phyloP scores from a whole-genome alignment of 2,329 filamentous ascomycete genomes.

The Ophiocordyceps camponoti-leonardi region DNA sequence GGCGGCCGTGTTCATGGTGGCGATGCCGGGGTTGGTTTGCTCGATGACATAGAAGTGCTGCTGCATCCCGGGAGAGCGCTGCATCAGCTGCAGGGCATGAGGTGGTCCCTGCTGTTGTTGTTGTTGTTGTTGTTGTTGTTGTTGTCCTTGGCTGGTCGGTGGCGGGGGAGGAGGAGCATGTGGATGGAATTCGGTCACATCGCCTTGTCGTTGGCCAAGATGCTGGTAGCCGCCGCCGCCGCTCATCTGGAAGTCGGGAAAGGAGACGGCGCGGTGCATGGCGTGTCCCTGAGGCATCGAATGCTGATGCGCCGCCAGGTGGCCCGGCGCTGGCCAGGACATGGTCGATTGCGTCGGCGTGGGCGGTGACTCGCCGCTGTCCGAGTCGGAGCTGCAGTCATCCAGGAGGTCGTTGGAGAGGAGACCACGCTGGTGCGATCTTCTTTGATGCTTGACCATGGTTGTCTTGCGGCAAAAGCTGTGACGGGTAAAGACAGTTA shows the following conservation, averaged over 20 bases:
- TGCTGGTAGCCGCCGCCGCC: conserved; percentile 24
- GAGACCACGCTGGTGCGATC: conserved; percentile 41
- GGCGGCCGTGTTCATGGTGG: conserved; percentile 38
- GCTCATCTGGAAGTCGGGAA: conserved; percentile 31
- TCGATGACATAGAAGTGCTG: conserved; percentile 42
- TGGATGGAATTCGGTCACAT: background rate
- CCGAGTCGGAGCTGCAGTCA: conserved; percentile 38
- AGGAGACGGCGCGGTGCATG: conserved; percentile 35
- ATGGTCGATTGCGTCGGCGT: conserved; percentile 37
- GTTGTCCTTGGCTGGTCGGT: conserved; percentile 13
- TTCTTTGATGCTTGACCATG: conserved; percentile 49
- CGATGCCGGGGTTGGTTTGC: conserved; percentile 42
- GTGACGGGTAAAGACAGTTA: background rate
- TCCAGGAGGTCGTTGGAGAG: conserved; percentile 35
- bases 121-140: too few species aligned
- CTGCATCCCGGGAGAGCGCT: conserved; percentile 28
- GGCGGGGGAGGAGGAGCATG: background rate
- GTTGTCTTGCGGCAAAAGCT: conserved; percentile 60
- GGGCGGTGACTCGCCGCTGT: conserved; percentile 38
- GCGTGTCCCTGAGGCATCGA: conserved; percentile 18
- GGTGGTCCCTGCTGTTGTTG: conserved; percentile 5
- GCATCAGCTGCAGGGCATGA: conserved; percentile 27
- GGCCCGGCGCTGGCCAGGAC: conserved; percentile 29
- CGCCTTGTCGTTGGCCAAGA: conserved; percentile 13
- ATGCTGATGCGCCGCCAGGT: conserved; percentile 20